Evolutionary conservation across 2,329 filamentous ascomycete genomes (phyloP).

Genomic region (Lithohypha guttulata): DNA sequence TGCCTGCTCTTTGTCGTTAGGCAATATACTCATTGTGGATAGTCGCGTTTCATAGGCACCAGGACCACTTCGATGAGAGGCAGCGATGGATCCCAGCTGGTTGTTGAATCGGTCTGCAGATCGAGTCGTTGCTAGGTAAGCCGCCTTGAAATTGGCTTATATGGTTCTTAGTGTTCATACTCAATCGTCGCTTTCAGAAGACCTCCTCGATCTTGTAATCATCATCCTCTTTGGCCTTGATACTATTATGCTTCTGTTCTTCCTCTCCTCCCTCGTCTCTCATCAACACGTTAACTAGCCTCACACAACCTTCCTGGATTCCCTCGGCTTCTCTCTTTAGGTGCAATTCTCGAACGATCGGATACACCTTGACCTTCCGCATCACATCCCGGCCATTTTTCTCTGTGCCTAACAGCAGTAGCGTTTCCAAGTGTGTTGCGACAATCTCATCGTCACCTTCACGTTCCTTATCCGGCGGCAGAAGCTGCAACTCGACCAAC

Average conservation of each 20-base stretch:
- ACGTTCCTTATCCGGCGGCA: constrained; percentile 79
- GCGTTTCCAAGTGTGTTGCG: constrained; percentile 77
- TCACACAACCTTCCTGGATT: constrained; percentile 74
- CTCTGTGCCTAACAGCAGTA: constrained; percentile 73
- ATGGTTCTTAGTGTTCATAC: too few species aligned
- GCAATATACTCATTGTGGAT: too few species aligned
- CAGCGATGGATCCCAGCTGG: too few species aligned
- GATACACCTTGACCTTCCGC: constrained; percentile 72
- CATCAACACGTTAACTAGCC: constrained; percentile 81
- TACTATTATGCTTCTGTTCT: constrained; percentile 30
- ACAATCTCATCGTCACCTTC: constrained; percentile 68
- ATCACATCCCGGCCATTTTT: constrained; percentile 62
- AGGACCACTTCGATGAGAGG: too few species aligned
- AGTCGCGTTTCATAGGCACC: too few species aligned
- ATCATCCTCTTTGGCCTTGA: constrained; percentile 35
- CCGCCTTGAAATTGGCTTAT: too few species aligned
- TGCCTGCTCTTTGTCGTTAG: too few species aligned
- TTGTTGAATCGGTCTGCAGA: too few species aligned
- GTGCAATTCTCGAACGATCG: constrained; percentile 79
- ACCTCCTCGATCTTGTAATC: constrained; percentile 37
- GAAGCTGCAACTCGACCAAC: constrained; percentile 79
- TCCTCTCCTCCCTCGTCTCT: constrained; percentile 57
- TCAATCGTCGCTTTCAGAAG: constrained; percentile 25
- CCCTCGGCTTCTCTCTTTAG: constrained; percentile 63
- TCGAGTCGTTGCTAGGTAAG: too few species aligned